phyloP scores from a whole-genome alignment of 768 basidiomycete genomes.

The Mycena vulgaris region DNA sequence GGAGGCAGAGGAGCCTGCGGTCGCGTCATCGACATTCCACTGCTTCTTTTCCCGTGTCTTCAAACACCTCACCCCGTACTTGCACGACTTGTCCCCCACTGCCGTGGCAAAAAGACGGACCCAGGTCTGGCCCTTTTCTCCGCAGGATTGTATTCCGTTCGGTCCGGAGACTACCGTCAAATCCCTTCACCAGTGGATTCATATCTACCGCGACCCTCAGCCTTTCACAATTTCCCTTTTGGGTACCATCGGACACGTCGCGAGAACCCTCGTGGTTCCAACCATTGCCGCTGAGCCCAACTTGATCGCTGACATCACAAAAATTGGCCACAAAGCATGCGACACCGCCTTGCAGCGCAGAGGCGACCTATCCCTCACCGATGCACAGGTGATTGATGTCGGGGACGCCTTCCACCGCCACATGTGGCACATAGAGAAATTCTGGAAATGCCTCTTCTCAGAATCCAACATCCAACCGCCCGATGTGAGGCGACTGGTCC shows the following conservation, averaged over 20 bases:
- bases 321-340: slow-evolving; percentile 13
- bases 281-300: slow-evolving; percentile 9
- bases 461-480: not conserved
- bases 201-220: slow-evolving; percentile 17
- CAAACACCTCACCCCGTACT: slow-evolving; percentile 9
- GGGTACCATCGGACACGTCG: not conserved
- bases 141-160: slow-evolving; percentile 11
- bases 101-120: slow-evolving; percentile 9
- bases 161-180: slow-evolving; percentile 19
- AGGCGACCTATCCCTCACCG: not conserved
- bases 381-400: slow-evolving; percentile 4
- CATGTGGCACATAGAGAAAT: slow-evolving; percentile 23
- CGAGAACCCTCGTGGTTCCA: slow-evolving; percentile 13
- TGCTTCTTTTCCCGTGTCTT: slow-evolving; percentile 17
- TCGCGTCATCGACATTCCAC: slow-evolving; percentile 16
- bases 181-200: slow-evolving; percentile 25
- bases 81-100: slow-evolving; percentile 20
- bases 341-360: not conserved
- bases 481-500: not conserved
- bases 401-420: slow-evolving; percentile 22
- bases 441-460: slow-evolving; percentile 3
- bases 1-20: not conserved
- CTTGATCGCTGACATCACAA: slow-evolving; percentile 1
- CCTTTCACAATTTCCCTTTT: slow-evolving; percentile 17
- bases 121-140: slow-evolving; percentile 14